Evolutionary conservation across 805 yeast genomes (phyloP).

Genomic region (Candida stauntonica): DNA sequence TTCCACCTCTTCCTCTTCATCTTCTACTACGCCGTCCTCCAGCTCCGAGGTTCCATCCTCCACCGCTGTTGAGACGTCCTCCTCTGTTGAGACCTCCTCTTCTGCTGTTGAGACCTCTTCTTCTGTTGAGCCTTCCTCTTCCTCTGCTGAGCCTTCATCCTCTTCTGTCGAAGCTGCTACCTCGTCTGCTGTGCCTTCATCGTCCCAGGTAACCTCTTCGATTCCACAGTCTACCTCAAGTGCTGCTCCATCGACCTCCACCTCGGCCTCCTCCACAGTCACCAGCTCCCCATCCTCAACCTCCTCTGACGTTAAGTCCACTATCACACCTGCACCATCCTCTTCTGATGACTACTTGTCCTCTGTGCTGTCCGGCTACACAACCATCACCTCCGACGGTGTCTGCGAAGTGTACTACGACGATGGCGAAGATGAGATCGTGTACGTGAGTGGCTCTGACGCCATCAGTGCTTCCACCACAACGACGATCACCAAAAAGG

Average conservation of each 20-base stretch:
- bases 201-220: conserved; percentile 5
- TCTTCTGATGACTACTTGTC: conserved; percentile 4
- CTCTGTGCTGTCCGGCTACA: conserved; percentile 14
- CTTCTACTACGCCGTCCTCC: no score
- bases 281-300: conserved; percentile 7
- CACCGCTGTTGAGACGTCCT: not conserved
- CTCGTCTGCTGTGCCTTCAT: not conserved
- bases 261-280: conserved; percentile 10
- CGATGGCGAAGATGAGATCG: conserved; percentile 18
- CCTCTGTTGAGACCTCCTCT: conserved; percentile 6
- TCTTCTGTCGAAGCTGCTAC: not conserved
- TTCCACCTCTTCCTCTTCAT: no score
- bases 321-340: conserved; percentile 14
- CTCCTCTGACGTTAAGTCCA: conserved; percentile 9
- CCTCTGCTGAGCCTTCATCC: not conserved
- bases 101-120: conserved; percentile 4
- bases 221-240: conserved; percentile 1
- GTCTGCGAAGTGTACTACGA: conserved; percentile 27
- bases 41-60: not conserved
- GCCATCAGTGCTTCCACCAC: conserved; percentile 27
- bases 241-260: conserved; percentile 5
- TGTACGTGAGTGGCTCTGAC: conserved; percentile 26
- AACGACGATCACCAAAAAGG: conserved; percentile 24
- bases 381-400: conserved; percentile 23
- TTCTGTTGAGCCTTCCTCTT: conserved; percentile 1